Evolutionary conservation across 306 rosid species (phyloP).

Genomic region (Castanopsis chinensis): DNA sequence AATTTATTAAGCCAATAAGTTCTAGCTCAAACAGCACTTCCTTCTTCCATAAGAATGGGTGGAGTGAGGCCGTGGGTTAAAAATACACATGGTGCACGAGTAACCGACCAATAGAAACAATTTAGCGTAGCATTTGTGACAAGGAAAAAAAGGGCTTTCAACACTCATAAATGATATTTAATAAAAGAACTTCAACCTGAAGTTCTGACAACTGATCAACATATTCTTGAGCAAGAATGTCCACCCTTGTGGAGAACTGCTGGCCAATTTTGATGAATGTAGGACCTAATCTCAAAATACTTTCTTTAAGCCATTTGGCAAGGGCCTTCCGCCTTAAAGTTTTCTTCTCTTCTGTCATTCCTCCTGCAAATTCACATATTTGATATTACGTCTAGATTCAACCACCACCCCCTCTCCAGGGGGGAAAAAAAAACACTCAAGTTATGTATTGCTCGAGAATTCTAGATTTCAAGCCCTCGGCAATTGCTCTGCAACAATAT

Average conservation of each 20-base stretch:
- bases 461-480: background rate
- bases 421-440: background rate
- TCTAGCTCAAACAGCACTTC: too few species aligned
- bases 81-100: too few species aligned
- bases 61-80: too few species aligned
- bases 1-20: background rate
- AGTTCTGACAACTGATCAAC: constrained; percentile 96
- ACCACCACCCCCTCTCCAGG: background rate
- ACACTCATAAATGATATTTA: constrained; percentile 13
- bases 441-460: background rate
- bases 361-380: constrained; percentile 48
- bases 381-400: background rate
- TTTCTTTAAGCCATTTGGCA: constrained; percentile 98
- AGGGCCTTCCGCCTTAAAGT: constrained; percentile 66
- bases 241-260: constrained; percentile 99
- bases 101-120: too few species aligned
- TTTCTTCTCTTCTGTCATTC: constrained; percentile 86
- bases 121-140: too few species aligned
- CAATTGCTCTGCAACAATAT: background rate
- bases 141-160: too few species aligned
- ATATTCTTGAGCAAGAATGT: constrained; percentile 95
- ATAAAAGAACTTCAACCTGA: constrained; percentile 57
- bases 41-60: too few species aligned
- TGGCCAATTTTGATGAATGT: constrained; percentile 98
- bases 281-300: constrained; percentile 92